phyloP scores from a whole-genome alignment of 1,139 yeast genomes.

The Barnettozyma hawaiiensis region DNA sequence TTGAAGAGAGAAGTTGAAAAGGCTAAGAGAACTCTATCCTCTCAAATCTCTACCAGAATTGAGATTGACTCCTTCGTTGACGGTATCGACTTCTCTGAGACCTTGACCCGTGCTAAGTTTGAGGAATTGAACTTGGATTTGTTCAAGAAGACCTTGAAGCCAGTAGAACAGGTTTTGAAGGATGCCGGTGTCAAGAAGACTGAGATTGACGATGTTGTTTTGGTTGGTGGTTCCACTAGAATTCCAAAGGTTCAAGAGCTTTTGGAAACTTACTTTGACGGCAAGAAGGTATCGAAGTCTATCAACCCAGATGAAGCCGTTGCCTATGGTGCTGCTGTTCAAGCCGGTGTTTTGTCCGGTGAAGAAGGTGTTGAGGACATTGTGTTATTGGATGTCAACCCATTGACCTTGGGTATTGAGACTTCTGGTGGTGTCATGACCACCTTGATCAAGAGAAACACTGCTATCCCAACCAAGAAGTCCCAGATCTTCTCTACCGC shows the following conservation, averaged over 20 bases:
- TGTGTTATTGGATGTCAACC: slow-evolving; percentile 82
- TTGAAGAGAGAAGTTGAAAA: slow-evolving; percentile 89
- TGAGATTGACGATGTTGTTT: slow-evolving; percentile 78
- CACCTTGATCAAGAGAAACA: slow-evolving; percentile 85
- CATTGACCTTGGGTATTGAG: slow-evolving; percentile 88
- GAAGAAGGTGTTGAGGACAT: slow-evolving; percentile 75
- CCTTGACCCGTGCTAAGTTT: slow-evolving; percentile 87
- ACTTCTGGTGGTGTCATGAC: slow-evolving; percentile 96
- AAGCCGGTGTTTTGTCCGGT: slow-evolving; percentile 91
- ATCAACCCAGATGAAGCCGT: slow-evolving; percentile 83
- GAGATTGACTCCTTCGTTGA: slow-evolving; percentile 92
- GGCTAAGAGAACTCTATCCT: slow-evolving; percentile 85
- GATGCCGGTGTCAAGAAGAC: slow-evolving; percentile 78
- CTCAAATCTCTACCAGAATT: slow-evolving; percentile 80
- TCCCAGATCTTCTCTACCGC: slow-evolving; percentile 89
- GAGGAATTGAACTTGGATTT: slow-evolving; percentile 82
- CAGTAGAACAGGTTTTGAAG: slow-evolving; percentile 83
- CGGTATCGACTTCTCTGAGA: slow-evolving; percentile 85
- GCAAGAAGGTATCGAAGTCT: slow-evolving; percentile 84
- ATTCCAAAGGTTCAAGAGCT: slow-evolving; percentile 90
- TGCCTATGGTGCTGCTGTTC: slow-evolving; percentile 73
- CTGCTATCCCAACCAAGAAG: slow-evolving; percentile 90
- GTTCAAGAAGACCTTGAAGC: slow-evolving; percentile 81
- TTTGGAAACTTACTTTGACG: slow-evolving; percentile 79
- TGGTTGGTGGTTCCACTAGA: slow-evolving; percentile 94